A percentile compares a stretch with the other conserved stretches of the same genome.
Evolutionary conservation across 352 stramenopile species (phyloP).

Genomic region (Pseudoperonospora humuli): DNA sequence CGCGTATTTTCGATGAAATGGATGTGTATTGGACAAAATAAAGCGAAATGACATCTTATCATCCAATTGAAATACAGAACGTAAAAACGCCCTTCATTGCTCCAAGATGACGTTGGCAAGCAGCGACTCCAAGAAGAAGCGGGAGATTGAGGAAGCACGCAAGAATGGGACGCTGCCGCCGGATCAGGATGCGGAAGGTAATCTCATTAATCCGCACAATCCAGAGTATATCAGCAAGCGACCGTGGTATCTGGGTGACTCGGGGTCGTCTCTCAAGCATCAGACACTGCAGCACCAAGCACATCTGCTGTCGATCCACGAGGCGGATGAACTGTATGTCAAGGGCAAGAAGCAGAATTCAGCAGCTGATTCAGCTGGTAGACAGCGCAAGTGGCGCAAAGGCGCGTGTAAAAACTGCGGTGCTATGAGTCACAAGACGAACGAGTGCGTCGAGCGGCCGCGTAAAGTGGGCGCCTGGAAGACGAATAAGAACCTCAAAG

Average conservation of each 20-base stretch:
- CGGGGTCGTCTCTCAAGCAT: conserved; percentile 91
- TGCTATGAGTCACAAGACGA: conserved; percentile 88
- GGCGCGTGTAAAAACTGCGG: conserved; percentile 94
- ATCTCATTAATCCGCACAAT: conserved; percentile 99
- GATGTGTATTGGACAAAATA: conserved; percentile 1
- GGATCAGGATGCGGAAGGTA: conserved; percentile 86
- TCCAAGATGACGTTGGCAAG: conserved; percentile 47
- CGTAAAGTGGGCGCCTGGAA: conserved; percentile 90
- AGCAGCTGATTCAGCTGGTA: background rate
- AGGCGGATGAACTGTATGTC: conserved; percentile 78
- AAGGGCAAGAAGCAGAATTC: conserved; percentile 27
- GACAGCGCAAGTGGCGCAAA: conserved; percentile 72
- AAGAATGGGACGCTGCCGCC: conserved; percentile 84
- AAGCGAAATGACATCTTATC: background rate
- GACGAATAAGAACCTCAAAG: conserved; percentile 83
- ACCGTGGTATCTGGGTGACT: conserved; percentile 97
- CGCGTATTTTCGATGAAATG: too few species aligned
- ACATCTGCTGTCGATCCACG: conserved; percentile 85
- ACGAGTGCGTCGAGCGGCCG: conserved; percentile 90
- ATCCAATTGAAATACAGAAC: background rate
- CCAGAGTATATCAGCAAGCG: conserved; percentile 99
- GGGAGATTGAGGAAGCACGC: conserved; percentile 84
- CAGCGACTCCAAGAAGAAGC: conserved; percentile 84
- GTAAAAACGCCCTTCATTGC: too few species aligned
- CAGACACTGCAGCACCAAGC: conserved; percentile 89